phyloP scores from a whole-genome alignment of 116 monocot species.

The Dioscorea cayenensis region DNA sequence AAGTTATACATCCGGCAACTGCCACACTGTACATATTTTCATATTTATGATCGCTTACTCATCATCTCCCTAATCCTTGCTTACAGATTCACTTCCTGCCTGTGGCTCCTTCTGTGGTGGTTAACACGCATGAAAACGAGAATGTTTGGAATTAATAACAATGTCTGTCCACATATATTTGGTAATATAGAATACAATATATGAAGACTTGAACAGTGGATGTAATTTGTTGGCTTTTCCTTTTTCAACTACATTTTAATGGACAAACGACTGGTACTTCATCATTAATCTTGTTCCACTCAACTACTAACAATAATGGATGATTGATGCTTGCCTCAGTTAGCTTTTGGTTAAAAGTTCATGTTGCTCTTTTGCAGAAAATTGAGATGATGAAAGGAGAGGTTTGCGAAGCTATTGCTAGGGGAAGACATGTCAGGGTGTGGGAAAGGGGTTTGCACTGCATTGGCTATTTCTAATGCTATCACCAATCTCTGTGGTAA shows the following conservation, averaged over 20 bases:
- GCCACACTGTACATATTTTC: background rate
- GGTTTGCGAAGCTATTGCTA: conserved; percentile 75
- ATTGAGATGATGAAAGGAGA: conserved; percentile 94
- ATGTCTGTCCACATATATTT: too few species aligned
- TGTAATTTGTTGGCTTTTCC: background rate
- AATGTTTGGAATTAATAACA: too few species aligned
- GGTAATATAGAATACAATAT: too few species aligned
- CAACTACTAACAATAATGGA: too few species aligned
- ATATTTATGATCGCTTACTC: too few species aligned
- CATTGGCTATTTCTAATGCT: conserved; percentile 80
- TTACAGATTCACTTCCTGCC: conserved; percentile 80
- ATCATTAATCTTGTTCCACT: too few species aligned
- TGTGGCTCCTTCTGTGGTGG: conserved; percentile 93
- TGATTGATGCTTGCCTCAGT: too few species aligned
- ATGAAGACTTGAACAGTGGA: too few species aligned
- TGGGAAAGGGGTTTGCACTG: conserved; percentile 83
- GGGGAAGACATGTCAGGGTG: conserved; percentile 95
- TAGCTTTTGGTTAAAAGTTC: background rate
- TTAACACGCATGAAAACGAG: background rate
- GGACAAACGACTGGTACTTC: too few species aligned
- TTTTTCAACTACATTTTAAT: too few species aligned
- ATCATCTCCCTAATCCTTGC: background rate
- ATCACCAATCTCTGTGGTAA: conserved; percentile 91
- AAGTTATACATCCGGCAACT: background rate
- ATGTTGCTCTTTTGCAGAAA: conserved; percentile 18